Base-by-base conservation (phyloP, 2,329 filamentous ascomycete genomes). In the Apiospora marii region DNA sequence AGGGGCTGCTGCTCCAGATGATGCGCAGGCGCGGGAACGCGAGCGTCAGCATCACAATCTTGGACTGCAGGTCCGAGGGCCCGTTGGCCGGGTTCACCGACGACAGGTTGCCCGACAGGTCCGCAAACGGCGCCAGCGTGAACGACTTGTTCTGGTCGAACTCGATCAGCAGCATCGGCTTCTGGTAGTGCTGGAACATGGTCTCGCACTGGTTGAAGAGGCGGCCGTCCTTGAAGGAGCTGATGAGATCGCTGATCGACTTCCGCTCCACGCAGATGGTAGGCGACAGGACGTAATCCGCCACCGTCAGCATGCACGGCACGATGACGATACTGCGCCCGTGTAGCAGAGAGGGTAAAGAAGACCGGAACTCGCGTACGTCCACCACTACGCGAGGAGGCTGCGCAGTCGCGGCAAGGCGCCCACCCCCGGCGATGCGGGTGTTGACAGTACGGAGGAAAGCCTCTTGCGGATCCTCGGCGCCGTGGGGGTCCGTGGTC, bases 71-170 rank as follows among this genome's bases (percentile, higher is more conserved):
- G 79, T 98, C 96, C 48, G 92, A 92, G 0, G 90, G 88, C 12
- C 84, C 84, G 74, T 85, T 84, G 68, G 87, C 86, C 0, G 92
- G 88, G 70, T 91, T 90, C 68, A 93, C 88, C 74, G 92, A 90
- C 72, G 85, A 87, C 13, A 92, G 82, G 71, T 88, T 90, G n/a
- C 90, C 87, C 12, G 88, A 87, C 70, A 92, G 78, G 82, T 93
- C 92, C 68, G 92, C 92, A 78, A 94, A 89, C 0, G 93, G 93
- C 81, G 96, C 96, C 22, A 99, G 91, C 0, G 95, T 98, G 82
- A 99, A 99, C 4, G 94, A 96, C 82, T 97, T 98, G 85, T 97
- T 96, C 80, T 97, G 93, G 81, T 98, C 95, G 81, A 99, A 99
- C 82, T 99, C 96, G 79, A 99, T 98, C 64, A 99, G 90, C 8